Evolutionary conservation across 2,329 filamentous ascomycete species (phyloP).

Genomic region (Zasmidium cellare): DNA sequence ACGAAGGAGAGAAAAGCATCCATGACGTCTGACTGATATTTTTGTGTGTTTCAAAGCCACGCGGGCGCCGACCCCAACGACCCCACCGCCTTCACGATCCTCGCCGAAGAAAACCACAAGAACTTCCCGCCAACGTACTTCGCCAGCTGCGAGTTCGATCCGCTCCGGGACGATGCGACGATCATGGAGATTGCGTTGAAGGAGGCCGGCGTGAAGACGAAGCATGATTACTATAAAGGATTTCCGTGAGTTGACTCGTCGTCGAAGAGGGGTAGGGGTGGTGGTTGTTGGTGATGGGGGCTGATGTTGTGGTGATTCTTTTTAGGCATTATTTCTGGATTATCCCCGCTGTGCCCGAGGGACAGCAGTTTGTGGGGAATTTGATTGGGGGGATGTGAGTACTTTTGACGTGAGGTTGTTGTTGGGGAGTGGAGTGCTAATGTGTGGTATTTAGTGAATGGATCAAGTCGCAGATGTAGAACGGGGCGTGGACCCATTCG

Average conservation of each 20-base stretch:
- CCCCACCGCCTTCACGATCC: conserved; percentile 20
- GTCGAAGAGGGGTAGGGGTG: neutral
- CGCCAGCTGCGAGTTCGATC: conserved; percentile 53
- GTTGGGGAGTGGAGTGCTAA: no score
- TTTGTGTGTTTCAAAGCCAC: conserved; percentile 4
- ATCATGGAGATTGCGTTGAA: conserved; percentile 52
- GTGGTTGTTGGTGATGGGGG: no score
- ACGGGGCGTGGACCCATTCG: no score
- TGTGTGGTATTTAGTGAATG: neutral
- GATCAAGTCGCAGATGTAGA: neutral
- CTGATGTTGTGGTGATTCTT: neutral
- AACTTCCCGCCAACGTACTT: conserved; percentile 50
- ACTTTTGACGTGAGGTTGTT: neutral
- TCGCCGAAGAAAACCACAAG: conserved; percentile 22
- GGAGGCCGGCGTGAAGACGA: conserved; percentile 46
- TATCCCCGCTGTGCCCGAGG: conserved; percentile 22
- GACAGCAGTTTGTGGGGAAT: conserved; percentile 16
- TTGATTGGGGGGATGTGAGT: conserved; percentile 19
- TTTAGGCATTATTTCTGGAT: conserved; percentile 39
- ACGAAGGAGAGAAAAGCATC: neutral
- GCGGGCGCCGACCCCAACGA: conserved; percentile 23
- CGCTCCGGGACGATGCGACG: conserved; percentile 52
- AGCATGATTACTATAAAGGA: conserved; percentile 40
- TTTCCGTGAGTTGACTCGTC: neutral
- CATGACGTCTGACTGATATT: neutral